Base-by-base conservation (phyloP, 805 yeast genomes). In the Metschnikowia continentalis region DNA sequence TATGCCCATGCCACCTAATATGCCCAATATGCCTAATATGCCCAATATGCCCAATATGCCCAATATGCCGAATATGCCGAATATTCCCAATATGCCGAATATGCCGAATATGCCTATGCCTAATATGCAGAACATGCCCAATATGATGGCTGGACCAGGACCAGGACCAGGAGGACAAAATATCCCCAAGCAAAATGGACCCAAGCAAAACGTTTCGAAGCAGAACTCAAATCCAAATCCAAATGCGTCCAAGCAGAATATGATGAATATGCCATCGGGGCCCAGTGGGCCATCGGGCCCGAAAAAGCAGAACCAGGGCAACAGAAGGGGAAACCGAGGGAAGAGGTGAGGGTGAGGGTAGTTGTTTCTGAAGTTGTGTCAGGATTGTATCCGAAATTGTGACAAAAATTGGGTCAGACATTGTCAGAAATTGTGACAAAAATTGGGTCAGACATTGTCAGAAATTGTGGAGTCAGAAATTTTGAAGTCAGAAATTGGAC, bases 151-250 rank as follows among this genome's bases (percentile, higher is more conserved):
- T 23, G 26, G 26, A 6, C 8, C 26, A 6, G 26, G 26, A 7
- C 26, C 26, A 4, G 23, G 23, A 3, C 23, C 5, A 4, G 23
- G 23, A 23, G 26, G 26, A 7, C 26, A 23, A 23, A 23, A 23
- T 23, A 10, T 10, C 26, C 64, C 66, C 3, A 56, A 22, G 15
- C 42, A 39, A 48, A 36, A 8, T 19, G n/a, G n/a, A 10, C 59
- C 64, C 8, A 53, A 61, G 60, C 63, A 62, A 22, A 59, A 56
- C 41, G 57, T 61, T 63, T 57, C 61, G 3, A 62, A 63, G 49
- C 65, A 63, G 7, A 53, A 48, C 14, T 56, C 61, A 23, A 23
- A 23, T 62, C 64, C 67, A 1, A 57, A 61, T 61, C 58, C 62
- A 2, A 53, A 51, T 38, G 45, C 51, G 50, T 39, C 39, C 6